Percentiles rank a stretch among this genome's conserved stretches.
These are phyloP conservation scores for Tolypocladium sp. DNA, from an alignment of 2,329 filamentous ascomycete species.

Conservation along the genomic window DNA sequence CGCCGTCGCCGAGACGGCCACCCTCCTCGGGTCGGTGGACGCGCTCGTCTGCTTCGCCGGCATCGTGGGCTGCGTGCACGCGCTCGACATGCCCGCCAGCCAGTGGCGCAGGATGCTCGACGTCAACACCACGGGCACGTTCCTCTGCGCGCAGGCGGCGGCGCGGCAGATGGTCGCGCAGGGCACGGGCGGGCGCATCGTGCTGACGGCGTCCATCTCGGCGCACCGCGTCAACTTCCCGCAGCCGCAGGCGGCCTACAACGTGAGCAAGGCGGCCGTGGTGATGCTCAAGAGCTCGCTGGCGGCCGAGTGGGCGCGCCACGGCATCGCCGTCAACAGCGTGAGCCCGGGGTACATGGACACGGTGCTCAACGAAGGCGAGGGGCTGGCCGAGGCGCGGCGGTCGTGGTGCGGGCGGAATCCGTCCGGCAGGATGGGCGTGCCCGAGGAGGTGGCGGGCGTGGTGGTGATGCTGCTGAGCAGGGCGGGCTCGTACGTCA, in stretches of 20 bases:
- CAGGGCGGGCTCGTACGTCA: constrained; percentile 57
- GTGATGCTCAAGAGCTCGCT: constrained; percentile 54
- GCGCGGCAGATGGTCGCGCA: constrained; percentile 43
- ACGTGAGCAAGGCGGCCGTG: constrained; percentile 61
- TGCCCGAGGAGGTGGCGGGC: constrained; percentile 53
- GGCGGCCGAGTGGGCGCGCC: constrained; percentile 63
- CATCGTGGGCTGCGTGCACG: constrained; percentile 52
- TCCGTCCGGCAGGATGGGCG: constrained; percentile 57
- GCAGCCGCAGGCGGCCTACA: constrained; percentile 64
- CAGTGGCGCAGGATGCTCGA: constrained; percentile 57
- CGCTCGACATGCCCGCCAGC: constrained; percentile 33
- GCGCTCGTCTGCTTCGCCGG: constrained; percentile 38
- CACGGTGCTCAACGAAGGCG: constrained; percentile 61
- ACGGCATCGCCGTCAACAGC: constrained; percentile 63
- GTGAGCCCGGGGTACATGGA: constrained; percentile 72
- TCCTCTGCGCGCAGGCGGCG: constrained; percentile 59
- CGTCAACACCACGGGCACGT: constrained; percentile 63
- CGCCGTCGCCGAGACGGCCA: constrained; percentile 4
- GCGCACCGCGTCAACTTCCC: constrained; percentile 63
- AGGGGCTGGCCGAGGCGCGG: constrained; percentile 43
- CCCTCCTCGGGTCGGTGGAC: constrained; percentile 10
- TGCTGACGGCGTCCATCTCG: constrained; percentile 60
- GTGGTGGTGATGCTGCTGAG: constrained; percentile 52
- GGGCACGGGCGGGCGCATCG: constrained; percentile 48
- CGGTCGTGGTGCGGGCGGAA: constrained; percentile 49